phyloP scores from a whole-genome alignment of 495 filamentous ascomycete species.

The Penicillium psychrofluorescens region DNA sequence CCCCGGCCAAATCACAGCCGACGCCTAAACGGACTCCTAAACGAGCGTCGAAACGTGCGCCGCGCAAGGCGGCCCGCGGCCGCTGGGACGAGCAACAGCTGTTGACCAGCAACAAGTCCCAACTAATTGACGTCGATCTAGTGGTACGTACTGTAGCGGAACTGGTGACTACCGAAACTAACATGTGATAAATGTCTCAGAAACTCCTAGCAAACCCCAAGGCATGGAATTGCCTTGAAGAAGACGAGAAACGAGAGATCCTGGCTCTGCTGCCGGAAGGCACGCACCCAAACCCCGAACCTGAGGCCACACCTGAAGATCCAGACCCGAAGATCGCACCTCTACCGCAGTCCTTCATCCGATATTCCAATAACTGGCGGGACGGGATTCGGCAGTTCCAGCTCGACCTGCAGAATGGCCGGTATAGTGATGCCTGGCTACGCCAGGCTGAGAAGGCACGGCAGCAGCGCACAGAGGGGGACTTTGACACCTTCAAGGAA shows the following conservation, averaged over 20 bases:
- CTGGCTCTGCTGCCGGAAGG: slow-evolving; percentile 49
- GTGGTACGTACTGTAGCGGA: slow-evolving; percentile 36
- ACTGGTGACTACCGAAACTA: no score
- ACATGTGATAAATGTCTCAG: slow-evolving; percentile 22
- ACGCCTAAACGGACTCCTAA: slow-evolving; percentile 25
- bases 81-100: slow-evolving; percentile 44
- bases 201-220: slow-evolving; percentile 46
- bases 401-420: slow-evolving; percentile 53
- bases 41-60: slow-evolving; percentile 25
- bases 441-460: slow-evolving; percentile 55
- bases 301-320: slow-evolving; percentile 25
- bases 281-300: slow-evolving; percentile 28
- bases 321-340: slow-evolving; percentile 27
- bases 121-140: slow-evolving; percentile 46
- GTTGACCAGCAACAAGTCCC: slow-evolving; percentile 48
- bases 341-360: slow-evolving; percentile 36
- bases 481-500: slow-evolving; percentile 63
- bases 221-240: slow-evolving; percentile 52
- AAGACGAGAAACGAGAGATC: slow-evolving; percentile 48
- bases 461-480: slow-evolving; percentile 53
- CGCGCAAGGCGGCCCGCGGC: slow-evolving; percentile 13
- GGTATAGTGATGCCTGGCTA: slow-evolving; percentile 60
- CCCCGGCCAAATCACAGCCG: slow-evolving; percentile 11
- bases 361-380: slow-evolving; percentile 45
- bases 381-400: slow-evolving; percentile 46